phyloP scores from a whole-genome alignment of 768 basidiomycete genomes.

The Suillus bovinus region DNA sequence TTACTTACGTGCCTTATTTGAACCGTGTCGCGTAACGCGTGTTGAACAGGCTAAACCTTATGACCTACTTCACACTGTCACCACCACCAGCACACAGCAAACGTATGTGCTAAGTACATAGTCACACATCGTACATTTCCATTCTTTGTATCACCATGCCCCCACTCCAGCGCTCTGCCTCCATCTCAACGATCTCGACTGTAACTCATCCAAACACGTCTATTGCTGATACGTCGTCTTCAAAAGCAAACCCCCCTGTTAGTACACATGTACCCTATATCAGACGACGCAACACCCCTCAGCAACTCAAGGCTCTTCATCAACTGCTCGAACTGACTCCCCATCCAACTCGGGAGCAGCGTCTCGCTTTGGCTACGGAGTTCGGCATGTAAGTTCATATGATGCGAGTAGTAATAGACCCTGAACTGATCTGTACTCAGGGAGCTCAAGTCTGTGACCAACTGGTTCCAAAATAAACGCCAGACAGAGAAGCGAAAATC shows the following conservation, averaged over 20 bases:
- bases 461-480: constrained; percentile 85
- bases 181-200: constrained; percentile 8
- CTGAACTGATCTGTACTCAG: constrained; percentile 32
- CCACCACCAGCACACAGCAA: constrained; percentile 11
- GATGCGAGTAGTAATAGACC: not conserved
- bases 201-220: constrained; percentile 4
- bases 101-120: constrained; percentile 18
- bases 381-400: constrained; percentile 35
- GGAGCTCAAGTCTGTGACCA: constrained; percentile 69
- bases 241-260: not conserved
- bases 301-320: constrained; percentile 38
- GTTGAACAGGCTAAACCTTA: constrained; percentile 16
- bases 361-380: constrained; percentile 39
- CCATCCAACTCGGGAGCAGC: constrained; percentile 45
- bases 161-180: constrained; percentile 6
- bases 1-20: constrained; percentile 19
- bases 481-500: constrained; percentile 43
- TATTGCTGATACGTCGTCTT: not conserved
- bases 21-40: constrained; percentile 20
- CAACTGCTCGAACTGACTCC: constrained; percentile 35
- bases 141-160: constrained; percentile 15
- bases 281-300: constrained; percentile 32
- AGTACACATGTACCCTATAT: constrained; percentile 26
- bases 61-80: constrained; percentile 5
- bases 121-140: not conserved